Conservation (phyloP, 1,284 basidiomycete genomes). For the Prillingera fragicola region DNA sequence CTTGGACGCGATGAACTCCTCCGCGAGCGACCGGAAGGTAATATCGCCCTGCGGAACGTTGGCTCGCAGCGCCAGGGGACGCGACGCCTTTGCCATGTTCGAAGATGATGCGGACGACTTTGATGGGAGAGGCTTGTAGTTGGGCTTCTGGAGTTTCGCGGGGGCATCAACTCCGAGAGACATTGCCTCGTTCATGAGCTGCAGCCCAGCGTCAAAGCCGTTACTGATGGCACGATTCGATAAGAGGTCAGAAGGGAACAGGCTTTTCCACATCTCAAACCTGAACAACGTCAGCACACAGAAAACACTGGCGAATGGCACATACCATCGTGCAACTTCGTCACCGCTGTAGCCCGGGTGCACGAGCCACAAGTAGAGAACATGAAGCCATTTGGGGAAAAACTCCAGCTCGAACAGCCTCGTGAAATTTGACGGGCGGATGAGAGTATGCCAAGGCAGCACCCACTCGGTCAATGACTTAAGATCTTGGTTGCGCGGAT, state of each 20-base stretch:
- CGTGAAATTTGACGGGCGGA: constrained; percentile 69
- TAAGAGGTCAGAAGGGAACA: constrained; percentile 66
- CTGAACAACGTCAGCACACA: constrained; percentile 25
- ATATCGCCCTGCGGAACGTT: constrained; percentile 58
- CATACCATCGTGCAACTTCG: constrained; percentile 88
- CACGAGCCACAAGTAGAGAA: constrained; percentile 84
- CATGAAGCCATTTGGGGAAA: constrained; percentile 92
- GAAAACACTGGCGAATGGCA: constrained; percentile 7
- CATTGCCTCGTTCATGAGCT: constrained; percentile 88
- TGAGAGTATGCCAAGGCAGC: constrained; percentile 66
- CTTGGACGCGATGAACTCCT: constrained; percentile 73
- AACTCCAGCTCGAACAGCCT: constrained; percentile 83
- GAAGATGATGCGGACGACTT: constrained; percentile 16
- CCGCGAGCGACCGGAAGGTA: constrained; percentile 84
- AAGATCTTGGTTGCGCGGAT: constrained; percentile 83
- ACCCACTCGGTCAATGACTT: constrained; percentile 65
- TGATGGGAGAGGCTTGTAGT: constrained; percentile 46
- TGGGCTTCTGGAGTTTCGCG: constrained; percentile 61
- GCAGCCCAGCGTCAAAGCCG: constrained; percentile 78
- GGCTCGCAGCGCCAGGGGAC: not conserved
- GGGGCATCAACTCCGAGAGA: constrained; percentile 71
- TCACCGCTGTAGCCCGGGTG: constrained; percentile 75
- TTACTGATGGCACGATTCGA: constrained; percentile 60
- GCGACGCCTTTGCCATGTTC: constrained; percentile 1
- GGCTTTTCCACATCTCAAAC: constrained; percentile 73